These are phyloP conservation scores for Diplodia intermedia DNA, from an alignment of 2,329 filamentous ascomycete species.

Conservation along the genomic window DNA sequence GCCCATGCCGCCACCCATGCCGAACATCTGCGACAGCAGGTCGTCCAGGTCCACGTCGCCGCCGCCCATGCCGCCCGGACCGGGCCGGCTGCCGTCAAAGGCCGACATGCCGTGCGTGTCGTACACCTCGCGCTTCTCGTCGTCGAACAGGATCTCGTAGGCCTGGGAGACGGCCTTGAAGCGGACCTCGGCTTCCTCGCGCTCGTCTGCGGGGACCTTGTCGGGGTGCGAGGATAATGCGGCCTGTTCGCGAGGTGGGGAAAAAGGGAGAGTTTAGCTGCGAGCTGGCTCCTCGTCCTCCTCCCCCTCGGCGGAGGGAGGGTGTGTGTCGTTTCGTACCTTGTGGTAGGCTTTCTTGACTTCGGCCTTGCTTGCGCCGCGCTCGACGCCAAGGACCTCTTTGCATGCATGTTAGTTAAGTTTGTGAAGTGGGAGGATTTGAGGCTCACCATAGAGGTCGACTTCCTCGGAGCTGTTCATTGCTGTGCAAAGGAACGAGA, in stretches of 20 bases:
- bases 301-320: no score
- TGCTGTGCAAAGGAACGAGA: slow-evolving; percentile 47
- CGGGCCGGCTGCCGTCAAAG: slow-evolving; percentile 78
- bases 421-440: background rate
- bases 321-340: slow-evolving; percentile 57
- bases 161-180: slow-evolving; percentile 95
- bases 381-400: slow-evolving; percentile 82
- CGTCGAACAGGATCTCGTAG: slow-evolving; percentile 97
- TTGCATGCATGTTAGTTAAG: slow-evolving; percentile 41
- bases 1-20: slow-evolving; percentile 64
- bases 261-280: slow-evolving; percentile 30
- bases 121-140: slow-evolving; percentile 90
- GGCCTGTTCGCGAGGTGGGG: slow-evolving; percentile 60
- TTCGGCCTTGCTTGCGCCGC: slow-evolving; percentile 74
- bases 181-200: slow-evolving; percentile 82
- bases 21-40: slow-evolving; percentile 90
- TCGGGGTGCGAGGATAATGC: slow-evolving; percentile 91
- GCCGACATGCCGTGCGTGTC: slow-evolving; percentile 95
- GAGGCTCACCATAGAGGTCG: slow-evolving; percentile 63
- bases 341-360: slow-evolving; percentile 98
- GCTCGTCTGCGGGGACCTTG: slow-evolving; percentile 87
- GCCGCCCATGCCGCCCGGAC: slow-evolving; percentile 65
- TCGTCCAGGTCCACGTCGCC: slow-evolving; percentile 88
- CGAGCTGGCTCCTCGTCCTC: no score
- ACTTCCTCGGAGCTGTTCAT: slow-evolving; percentile 58